Conservation (phyloP, 2,329 filamentous ascomycete species). For the Phaeosphaeria sp. region DNA sequence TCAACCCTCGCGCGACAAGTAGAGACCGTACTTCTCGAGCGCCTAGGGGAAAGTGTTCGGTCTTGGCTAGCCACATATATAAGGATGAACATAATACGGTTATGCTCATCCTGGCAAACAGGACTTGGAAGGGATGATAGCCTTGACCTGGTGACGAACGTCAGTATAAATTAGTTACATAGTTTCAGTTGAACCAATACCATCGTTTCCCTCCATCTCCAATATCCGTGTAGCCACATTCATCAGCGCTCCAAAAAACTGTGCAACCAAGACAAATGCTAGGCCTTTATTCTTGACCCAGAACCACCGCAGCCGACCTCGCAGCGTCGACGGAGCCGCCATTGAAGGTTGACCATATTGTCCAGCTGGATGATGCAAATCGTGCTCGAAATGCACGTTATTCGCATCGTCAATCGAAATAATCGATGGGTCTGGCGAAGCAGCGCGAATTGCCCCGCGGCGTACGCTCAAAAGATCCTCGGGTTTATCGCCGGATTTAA, state of each 20-base stretch:
- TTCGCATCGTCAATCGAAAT: slow-evolving; percentile 44
- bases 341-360: slow-evolving; percentile 25
- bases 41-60: slow-evolving; percentile 75
- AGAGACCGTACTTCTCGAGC: slow-evolving; percentile 69
- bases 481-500: slow-evolving; percentile 39
- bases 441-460: slow-evolving; percentile 38
- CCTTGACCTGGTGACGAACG: slow-evolving; percentile 54
- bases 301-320: slow-evolving; percentile 41
- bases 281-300: slow-evolving; percentile 76
- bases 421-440: slow-evolving; percentile 42
- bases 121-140: slow-evolving; percentile 79
- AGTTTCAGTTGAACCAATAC: slow-evolving; percentile 16
- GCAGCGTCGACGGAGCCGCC: slow-evolving; percentile 24
- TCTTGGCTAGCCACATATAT: slow-evolving; percentile 76
- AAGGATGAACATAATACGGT: slow-evolving; percentile 70
- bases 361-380: slow-evolving; percentile 22
- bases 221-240: slow-evolving; percentile 80
- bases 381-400: slow-evolving; percentile 34
- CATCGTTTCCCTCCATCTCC: slow-evolving; percentile 70
- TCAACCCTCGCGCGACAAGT: slow-evolving; percentile 70
- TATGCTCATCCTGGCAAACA: slow-evolving; percentile 80
- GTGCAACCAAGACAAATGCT: slow-evolving; percentile 73
- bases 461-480: slow-evolving; percentile 30
- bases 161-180: background rate
- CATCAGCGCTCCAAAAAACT: slow-evolving; percentile 85